These are phyloP conservation scores for Fusarium sp. DNA, from an alignment of 2,329 filamentous ascomycete species.

Conservation along the genomic window DNA sequence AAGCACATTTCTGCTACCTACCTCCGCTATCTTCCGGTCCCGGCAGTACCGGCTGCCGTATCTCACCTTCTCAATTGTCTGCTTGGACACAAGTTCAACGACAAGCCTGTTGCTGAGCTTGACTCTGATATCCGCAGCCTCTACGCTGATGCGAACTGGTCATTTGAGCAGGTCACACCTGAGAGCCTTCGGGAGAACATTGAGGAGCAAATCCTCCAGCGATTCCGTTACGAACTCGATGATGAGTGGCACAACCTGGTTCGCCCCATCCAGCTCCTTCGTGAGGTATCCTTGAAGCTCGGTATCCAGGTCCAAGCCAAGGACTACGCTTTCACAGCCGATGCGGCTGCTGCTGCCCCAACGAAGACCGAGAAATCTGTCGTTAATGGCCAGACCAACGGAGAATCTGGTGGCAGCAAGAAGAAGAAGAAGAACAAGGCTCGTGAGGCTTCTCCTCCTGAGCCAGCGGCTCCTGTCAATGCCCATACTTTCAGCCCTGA, in stretches of 20 bases:
- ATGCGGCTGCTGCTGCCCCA: constrained; percentile 44
- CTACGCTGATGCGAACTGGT: constrained; percentile 84
- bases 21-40: constrained; percentile 81
- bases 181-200: constrained; percentile 77
- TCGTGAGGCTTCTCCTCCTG: constrained; percentile 65
- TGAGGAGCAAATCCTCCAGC: constrained; percentile 74
- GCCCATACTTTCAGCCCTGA: constrained; percentile 76
- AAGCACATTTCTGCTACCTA: constrained; percentile 90
- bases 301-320: constrained; percentile 89
- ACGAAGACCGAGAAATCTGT: constrained; percentile 50
- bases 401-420: constrained; percentile 57
- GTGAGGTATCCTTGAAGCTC: constrained; percentile 88
- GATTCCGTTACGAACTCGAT: constrained; percentile 82
- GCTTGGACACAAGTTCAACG: constrained; percentile 80
- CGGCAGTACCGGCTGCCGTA: constrained; percentile 82
- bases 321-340: constrained; percentile 56
- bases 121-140: constrained; percentile 79
- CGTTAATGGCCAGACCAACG: constrained; percentile 57
- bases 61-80: constrained; percentile 95
- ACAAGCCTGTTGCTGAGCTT: constrained; percentile 81
- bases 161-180: constrained; percentile 83
- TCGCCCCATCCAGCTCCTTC: constrained; percentile 84
- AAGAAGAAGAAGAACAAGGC: constrained; percentile 75
- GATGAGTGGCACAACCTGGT: constrained; percentile 74
- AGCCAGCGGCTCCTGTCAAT: constrained; percentile 57